Conservation (phyloP, 208 protist genomes). For the Entamoeba histolytica region DNA sequence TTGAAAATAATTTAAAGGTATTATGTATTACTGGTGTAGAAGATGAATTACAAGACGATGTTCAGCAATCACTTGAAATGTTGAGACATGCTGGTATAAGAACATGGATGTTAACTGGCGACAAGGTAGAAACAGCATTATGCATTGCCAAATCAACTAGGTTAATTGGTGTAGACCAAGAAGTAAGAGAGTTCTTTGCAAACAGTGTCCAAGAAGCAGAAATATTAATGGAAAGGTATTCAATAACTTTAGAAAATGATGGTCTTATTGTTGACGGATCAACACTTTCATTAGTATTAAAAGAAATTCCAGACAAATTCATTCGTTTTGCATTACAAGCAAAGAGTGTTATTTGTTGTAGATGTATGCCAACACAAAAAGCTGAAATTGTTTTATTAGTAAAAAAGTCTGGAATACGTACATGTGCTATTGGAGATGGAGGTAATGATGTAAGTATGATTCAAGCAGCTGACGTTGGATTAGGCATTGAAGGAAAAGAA, state of each 20-base stretch:
- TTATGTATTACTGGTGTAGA: slow-evolving; percentile 80
- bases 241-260: slow-evolving; percentile 9
- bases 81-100: slow-evolving; percentile 81
- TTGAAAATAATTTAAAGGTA: slow-evolving; percentile 40
- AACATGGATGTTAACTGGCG: slow-evolving; percentile 91
- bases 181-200: slow-evolving; percentile 31
- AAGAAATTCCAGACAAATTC: slow-evolving; percentile 38
- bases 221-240: slow-evolving; percentile 18
- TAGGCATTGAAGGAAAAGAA: slow-evolving; percentile 75
- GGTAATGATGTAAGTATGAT: slow-evolving; percentile 92
- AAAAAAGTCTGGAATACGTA: slow-evolving; percentile 30
- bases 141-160: slow-evolving; percentile 59
- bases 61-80: slow-evolving; percentile 61
- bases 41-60: slow-evolving; percentile 80
- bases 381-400: slow-evolving; percentile 67
- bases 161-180: slow-evolving; percentile 50
- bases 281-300: slow-evolving; percentile 41
- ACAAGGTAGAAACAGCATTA: slow-evolving; percentile 55
- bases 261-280: slow-evolving; percentile 44
- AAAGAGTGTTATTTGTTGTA: slow-evolving; percentile 68
- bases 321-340: slow-evolving; percentile 37
- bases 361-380: slow-evolving; percentile 89
- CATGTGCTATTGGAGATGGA: slow-evolving; percentile 79
- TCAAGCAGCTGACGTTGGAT: slow-evolving; percentile 34
- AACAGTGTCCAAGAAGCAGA: slow-evolving; percentile 1